Base-by-base conservation (phyloP, 371 early-diverging fungal species). In the Smittium mucronatum region DNA sequence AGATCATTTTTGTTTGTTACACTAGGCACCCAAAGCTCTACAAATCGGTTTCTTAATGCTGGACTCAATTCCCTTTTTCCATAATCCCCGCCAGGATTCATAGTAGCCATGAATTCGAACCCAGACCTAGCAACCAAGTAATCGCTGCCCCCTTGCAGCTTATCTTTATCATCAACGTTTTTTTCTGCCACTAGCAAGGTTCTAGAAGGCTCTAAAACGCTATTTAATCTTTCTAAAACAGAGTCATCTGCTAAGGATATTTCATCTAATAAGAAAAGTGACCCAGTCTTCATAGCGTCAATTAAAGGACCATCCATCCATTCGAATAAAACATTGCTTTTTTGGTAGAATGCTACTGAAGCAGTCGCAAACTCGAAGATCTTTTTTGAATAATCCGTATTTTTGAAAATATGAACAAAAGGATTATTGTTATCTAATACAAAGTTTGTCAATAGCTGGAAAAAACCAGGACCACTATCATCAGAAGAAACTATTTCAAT, bases 51-150 rank as follows among this genome's bases (percentile, higher is more conserved):
- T 68, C 98, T 88, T 64, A 99, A 86, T 1, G 99, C 99, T 36
- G 99, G 98, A n/a, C 94, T 93, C 17, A 99, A 85, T 79, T 99
- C 99, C 81, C 95, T 96, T 82, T 99, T 99, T 67, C 99, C 99
- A 81, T 95, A 97, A 79, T 99, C 99, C 67, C 96, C 98, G 69
- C 99, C 97, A 15, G 99, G 99, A 81, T 99, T 99, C 99, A 99
- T 99, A 1, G 99, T 99, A n/a, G 99, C 99, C 65, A 98, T 79
- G 76, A 99, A 94, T 68, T 89, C 86, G 84, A 99, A 99, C 2
- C 85, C 85, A 2, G 82, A 80, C 31, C 78, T 79, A 0, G 75
- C 78, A 0, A 63, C 59, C 28, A 74, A 71, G 30, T 34, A n/a
- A 30, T 61, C 60, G 5, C 60, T 2, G 15, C 8, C 28, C 2